Percentiles rank a stretch among this genome's conserved stretches.
phyloP scores from a whole-genome alignment of 768 basidiomycete genomes.

The Leccinellum luteum region DNA sequence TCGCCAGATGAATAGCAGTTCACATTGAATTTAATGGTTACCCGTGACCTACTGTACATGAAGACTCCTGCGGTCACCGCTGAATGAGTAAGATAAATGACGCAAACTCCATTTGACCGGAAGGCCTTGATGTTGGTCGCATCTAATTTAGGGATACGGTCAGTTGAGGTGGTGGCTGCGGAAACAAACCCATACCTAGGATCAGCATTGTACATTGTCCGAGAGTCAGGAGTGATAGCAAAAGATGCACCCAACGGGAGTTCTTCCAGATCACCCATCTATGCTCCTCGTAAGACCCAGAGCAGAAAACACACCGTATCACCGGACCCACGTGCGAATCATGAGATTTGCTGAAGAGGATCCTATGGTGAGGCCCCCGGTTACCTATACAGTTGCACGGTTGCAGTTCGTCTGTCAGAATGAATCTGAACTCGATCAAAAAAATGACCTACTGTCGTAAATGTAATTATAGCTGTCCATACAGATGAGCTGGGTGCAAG shows the following conservation, averaged over 20 bases:
- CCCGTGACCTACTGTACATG: conserved; percentile 21
- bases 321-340: conserved; percentile 24
- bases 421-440: too few relatives aligned
- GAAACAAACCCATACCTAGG: conserved; percentile 5
- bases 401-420: not conserved
- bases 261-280: conserved; percentile 30
- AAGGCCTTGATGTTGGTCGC: not conserved
- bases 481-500: not conserved
- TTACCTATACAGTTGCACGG: conserved; percentile 9
- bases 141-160: conserved; percentile 5
- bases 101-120: conserved; percentile 2
- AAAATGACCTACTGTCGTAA: conserved; percentile 3
- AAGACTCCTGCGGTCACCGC: conserved; percentile 1
- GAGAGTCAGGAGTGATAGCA: conserved; percentile 12
- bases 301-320: not conserved
- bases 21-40: not conserved
- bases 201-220: conserved; percentile 25
- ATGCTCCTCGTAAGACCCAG: not conserved
- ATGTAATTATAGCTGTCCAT: not conserved
- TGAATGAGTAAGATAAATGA: not conserved
- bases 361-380: conserved; percentile 9
- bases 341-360: conserved; percentile 22
- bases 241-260: conserved; percentile 8
- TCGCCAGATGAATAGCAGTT: not conserved
- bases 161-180: too few relatives aligned